phyloP scores from a whole-genome alignment of 2,329 filamentous ascomycete genomes.

The Fusarium sp. region DNA sequence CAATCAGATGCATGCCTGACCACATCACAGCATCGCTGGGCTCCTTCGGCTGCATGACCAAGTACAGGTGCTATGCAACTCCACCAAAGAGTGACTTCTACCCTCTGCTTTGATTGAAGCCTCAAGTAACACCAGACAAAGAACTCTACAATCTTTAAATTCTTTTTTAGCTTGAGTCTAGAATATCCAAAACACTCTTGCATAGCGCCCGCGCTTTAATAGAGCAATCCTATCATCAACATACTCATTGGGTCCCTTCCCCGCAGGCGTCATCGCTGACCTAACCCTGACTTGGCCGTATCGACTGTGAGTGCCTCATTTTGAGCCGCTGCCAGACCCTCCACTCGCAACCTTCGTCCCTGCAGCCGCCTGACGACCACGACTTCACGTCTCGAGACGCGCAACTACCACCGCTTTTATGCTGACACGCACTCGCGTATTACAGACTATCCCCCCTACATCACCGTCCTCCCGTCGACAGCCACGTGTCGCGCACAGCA shows the following conservation, averaged over 20 bases:
- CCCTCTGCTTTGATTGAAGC: constrained; percentile 40
- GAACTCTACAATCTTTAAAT: constrained; percentile 26
- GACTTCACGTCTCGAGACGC: constrained; percentile 36
- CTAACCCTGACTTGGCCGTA: constrained; percentile 54
- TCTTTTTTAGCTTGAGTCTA: constrained; percentile 21
- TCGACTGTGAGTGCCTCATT: constrained; percentile 55
- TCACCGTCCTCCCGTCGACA: constrained; percentile 42
- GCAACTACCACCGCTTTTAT: constrained; percentile 32
- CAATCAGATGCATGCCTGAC: constrained; percentile 35
- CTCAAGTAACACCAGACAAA: constrained; percentile 46
- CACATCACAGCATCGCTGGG: constrained; percentile 33
- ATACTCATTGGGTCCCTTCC: constrained; percentile 40
- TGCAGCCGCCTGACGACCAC: constrained; percentile 41
- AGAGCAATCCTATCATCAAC: constrained; percentile 22
- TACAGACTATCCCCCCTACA: constrained; percentile 30
- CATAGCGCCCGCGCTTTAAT: constrained; percentile 26
- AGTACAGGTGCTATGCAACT: constrained; percentile 53
- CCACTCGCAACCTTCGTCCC: constrained; percentile 46
- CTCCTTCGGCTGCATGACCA: constrained; percentile 50
- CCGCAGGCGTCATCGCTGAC: constrained; percentile 57
- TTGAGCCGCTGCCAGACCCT: constrained; percentile 51
- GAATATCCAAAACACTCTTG: constrained; percentile 30
- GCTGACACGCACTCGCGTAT: constrained; percentile 44
- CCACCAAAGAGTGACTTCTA: constrained; percentile 54
- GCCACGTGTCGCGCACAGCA: constrained; percentile 51